Base-by-base conservation (phyloP, 805 yeast genomes). In the Tetrapisispora iriomotensis region DNA sequence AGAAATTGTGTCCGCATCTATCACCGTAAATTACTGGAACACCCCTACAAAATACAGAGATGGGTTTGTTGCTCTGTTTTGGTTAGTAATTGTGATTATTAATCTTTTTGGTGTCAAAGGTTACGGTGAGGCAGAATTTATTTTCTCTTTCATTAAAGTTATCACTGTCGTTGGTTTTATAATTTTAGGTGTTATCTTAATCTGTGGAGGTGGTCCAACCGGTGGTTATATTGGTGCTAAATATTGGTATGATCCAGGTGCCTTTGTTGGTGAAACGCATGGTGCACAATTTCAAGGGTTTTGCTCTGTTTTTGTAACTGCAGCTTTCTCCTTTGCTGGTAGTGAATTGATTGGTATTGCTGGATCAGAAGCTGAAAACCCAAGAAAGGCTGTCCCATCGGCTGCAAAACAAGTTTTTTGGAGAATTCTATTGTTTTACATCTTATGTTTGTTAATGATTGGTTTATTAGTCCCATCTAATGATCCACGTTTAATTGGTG, bases 241-340 rank as follows among this genome's bases (percentile, higher is more conserved):
- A 44, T 70, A 69, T 53, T 74, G 74, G 72, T 61, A 74, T 26
- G 42, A 70, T 29, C 79, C 79, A 12, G 83, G 83, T 29, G 72
- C 79, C 1, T 76, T 77, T 54, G 73, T 73, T 14, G 62, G 68
- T 41, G 74, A 67, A 3, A 45, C 38, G 68, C 35, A 47, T 2
- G 55, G 58, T 19, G 40, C 44, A 14, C 42, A 50, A 39, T 56
- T 79, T 58, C 78, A 80, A 60, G 87, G 86, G 44, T 74, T 82
- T 37, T 74, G 80, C 52, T 66, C 82, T 0, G 83, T 77, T n/a
- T 74, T 82, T 45, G 80, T 81, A 36, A 75, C 82, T 28, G 86
- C 90, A 13, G 85, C 88, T 1, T 72, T 72, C 53, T 71, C 77
- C 8, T 74, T 74, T 49, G 62, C 72, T 42, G 77, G 77, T 36